Conservation (phyloP, 306 rosid species). For the Echinosophora koreensis region DNA sequence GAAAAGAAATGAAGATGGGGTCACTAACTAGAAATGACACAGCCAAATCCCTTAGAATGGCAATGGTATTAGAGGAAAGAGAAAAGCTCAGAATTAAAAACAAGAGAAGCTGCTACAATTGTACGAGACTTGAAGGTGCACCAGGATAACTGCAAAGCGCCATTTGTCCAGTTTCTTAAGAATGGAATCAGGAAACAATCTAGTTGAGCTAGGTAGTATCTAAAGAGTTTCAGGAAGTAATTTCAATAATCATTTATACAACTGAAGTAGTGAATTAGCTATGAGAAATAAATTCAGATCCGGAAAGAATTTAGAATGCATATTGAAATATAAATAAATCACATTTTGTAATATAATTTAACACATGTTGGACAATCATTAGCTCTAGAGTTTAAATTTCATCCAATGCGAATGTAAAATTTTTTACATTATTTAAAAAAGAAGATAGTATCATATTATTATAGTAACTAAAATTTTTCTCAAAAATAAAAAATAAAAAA, state of each 20-base stretch:
- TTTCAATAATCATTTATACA: background rate
- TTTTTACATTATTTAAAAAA: too few species aligned
- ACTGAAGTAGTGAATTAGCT: background rate
- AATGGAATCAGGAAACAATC: constrained; percentile 2
- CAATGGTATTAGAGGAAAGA: constrained; percentile 55
- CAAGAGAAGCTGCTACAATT: constrained; percentile 43
- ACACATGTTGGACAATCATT: background rate
- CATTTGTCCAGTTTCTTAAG: constrained; percentile 42
- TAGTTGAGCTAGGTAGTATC: background rate
- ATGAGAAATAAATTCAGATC: background rate
- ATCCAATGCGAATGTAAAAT: too few species aligned
- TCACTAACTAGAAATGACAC: constrained; percentile 48
- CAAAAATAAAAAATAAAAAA: too few species aligned
- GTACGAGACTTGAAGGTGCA: constrained; percentile 45
- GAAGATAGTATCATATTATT: background rate
- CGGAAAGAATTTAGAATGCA: background rate
- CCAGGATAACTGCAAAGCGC: constrained; percentile 28
- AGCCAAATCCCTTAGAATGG: constrained; percentile 46
- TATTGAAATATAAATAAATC: background rate
- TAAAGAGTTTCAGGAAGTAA: background rate
- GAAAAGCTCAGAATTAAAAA: constrained; percentile 41
- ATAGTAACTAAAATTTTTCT: background rate
- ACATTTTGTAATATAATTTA: background rate
- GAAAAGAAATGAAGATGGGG: constrained; percentile 55
- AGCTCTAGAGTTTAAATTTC: background rate